phyloP scores from a whole-genome alignment of 345 rosid genomes.

The Toxicodendron radicans region DNA sequence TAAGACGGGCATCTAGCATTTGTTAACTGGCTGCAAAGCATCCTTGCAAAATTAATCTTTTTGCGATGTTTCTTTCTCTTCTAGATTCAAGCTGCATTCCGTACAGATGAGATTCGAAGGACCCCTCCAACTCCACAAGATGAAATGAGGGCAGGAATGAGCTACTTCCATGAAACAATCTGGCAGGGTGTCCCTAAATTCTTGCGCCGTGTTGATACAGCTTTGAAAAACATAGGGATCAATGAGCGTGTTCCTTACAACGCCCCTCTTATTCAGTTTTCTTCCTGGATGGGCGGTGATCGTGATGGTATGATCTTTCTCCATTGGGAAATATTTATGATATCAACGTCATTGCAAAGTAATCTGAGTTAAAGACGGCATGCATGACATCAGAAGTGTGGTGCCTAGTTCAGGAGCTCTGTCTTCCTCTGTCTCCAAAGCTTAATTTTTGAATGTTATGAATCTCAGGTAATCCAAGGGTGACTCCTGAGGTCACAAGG shows the following conservation, averaged over 20 bases:
- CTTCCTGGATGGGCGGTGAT: conserved; percentile 99
- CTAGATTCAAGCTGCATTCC: conserved; percentile 99
- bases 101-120: conserved; percentile 98
- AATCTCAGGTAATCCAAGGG: conserved; percentile 88
- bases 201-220: conserved; percentile 97
- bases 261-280: conserved; percentile 96
- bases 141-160: conserved; percentile 99
- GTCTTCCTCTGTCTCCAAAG: background rate
- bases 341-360: background rate
- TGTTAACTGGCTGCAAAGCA: too few species aligned
- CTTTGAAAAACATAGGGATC: conserved; percentile 92
- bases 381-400: too few species aligned
- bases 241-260: conserved; percentile 93
- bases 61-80: background rate
- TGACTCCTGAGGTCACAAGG: conserved; percentile 98
- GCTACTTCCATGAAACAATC: conserved; percentile 97
- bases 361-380: background rate
- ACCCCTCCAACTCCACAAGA: conserved; percentile 99
- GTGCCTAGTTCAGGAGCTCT: background rate
- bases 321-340: background rate
- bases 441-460: conserved; percentile 10
- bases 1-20: background rate
- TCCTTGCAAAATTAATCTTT: background rate
- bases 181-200: conserved; percentile 99
- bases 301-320: conserved; percentile 77